These are phyloP conservation scores for Artomyces pyxidatus DNA, from an alignment of 768 basidiomycete species.

Conservation along the genomic window DNA sequence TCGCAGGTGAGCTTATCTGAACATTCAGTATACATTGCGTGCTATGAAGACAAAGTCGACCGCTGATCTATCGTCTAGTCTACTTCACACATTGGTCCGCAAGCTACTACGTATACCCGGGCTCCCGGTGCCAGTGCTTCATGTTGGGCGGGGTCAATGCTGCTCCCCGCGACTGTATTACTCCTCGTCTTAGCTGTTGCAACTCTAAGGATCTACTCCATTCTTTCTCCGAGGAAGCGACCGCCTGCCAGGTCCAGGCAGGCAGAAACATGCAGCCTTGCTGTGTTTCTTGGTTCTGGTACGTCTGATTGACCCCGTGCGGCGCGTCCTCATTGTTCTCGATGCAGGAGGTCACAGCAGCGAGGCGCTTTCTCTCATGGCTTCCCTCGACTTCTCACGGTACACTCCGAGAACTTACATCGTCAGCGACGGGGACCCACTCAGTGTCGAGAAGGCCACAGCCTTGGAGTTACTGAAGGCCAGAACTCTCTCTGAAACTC, in stretches of 20 bases:
- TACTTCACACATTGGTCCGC: no score
- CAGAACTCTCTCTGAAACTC: conserved; percentile 7
- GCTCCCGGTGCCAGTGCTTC: no score
- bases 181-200: background rate
- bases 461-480: conserved; percentile 48
- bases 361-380: conserved; percentile 71
- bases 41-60: no score
- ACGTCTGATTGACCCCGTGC: conserved; percentile 16
- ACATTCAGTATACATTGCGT: no score
- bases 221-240: conserved; percentile 16
- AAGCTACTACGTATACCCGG: no score
- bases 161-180: background rate
- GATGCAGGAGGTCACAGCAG: conserved; percentile 84
- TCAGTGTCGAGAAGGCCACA: conserved; percentile 67
- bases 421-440: conserved; percentile 68
- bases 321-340: conserved; percentile 4
- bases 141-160: no score
- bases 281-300: conserved; percentile 94
- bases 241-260: conserved; percentile 7
- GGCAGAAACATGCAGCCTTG: conserved; percentile 40
- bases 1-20: no score
- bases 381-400: conserved; percentile 62
- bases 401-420: conserved; percentile 79
- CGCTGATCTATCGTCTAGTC: no score
- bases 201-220: conserved; percentile 14